Conservation (phyloP, 768 basidiomycete genomes). For the Phaffia tasmanica region DNA sequence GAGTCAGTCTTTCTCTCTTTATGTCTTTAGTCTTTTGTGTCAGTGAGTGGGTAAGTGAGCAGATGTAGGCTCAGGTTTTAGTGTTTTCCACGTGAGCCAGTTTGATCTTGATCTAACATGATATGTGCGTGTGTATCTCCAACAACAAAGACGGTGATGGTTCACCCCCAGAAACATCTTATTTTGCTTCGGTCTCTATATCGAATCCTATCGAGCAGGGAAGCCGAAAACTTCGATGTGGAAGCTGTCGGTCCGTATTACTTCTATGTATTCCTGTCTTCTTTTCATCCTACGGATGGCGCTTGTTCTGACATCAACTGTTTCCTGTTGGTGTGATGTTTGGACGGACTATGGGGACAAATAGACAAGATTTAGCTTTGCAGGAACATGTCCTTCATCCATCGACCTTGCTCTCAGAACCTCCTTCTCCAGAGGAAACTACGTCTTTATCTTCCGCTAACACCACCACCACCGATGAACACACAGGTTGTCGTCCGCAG, state of each 20-base stretch:
- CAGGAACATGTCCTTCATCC: constrained; percentile 60
- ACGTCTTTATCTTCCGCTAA: neutral
- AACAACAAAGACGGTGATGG: constrained; percentile 31
- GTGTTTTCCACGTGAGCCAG: too few relatives aligned
- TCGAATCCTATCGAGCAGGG: constrained; percentile 1
- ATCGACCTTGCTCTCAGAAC: neutral
- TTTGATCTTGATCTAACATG: too few relatives aligned
- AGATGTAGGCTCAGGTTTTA: too few relatives aligned
- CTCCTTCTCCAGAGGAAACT: neutral
- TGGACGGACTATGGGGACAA: neutral
- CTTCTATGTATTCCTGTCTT: neutral
- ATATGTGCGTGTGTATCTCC: constrained; percentile 30
- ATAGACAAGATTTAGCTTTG: constrained; percentile 69
- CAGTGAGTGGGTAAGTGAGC: neutral
- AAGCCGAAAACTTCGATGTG: constrained; percentile 11
- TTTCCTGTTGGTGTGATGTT: neutral
- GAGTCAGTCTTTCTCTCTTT: constrained; percentile 47
- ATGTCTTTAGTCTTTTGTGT: constrained; percentile 10
- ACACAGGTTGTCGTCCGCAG: neutral
- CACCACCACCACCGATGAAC: neutral
- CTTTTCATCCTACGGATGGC: neutral
- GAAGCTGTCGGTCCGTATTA: constrained; percentile 16
- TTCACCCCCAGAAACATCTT: neutral
- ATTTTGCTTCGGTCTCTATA: constrained; percentile 4
- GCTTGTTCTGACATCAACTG: neutral